These are phyloP conservation scores for Hypoxylon sp. DNA, from an alignment of 2,329 filamentous ascomycete genomes.

Conservation along the genomic window DNA sequence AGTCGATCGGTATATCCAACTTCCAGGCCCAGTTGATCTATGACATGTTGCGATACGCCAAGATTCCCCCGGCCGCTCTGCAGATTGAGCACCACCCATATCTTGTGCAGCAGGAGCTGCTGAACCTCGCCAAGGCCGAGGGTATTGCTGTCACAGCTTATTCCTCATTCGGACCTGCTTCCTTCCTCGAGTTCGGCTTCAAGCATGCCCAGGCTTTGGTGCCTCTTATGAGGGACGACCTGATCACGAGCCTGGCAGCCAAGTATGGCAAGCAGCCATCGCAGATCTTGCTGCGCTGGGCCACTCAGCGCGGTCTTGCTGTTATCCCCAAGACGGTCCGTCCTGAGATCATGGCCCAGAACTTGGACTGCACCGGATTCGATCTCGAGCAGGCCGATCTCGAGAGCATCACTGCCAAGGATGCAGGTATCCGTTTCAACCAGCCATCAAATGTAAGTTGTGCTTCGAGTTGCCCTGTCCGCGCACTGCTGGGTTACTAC, in stretches of 20 bases:
- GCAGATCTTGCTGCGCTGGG: constrained; percentile 89
- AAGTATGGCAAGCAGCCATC: constrained; percentile 81
- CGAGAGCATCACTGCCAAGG: constrained; percentile 74
- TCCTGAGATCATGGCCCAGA: constrained; percentile 69
- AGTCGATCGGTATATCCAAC: constrained; percentile 86
- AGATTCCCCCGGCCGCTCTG: constrained; percentile 80
- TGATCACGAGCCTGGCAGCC: constrained; percentile 74
- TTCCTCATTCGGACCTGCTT: constrained; percentile 85
- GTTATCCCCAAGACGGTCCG: constrained; percentile 85
- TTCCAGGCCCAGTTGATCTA: constrained; percentile 84
- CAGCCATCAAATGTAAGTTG: constrained; percentile 78
- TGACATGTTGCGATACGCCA: constrained; percentile 84
- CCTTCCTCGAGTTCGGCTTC: constrained; percentile 84
- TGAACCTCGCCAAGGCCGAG: constrained; percentile 78
- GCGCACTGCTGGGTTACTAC: not conserved
- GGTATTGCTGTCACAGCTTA: constrained; percentile 85
- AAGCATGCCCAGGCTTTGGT: constrained; percentile 75
- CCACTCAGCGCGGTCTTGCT: constrained; percentile 84
- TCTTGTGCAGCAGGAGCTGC: constrained; percentile 80
- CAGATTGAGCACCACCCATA: constrained; percentile 95
- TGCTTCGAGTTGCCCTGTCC: not conserved
- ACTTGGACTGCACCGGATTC: constrained; percentile 77
- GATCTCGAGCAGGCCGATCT: constrained; percentile 77
- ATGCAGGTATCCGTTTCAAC: constrained; percentile 81
- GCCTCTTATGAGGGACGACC: constrained; percentile 78